phyloP scores from a whole-genome alignment of 441 rosid species.

The Mallotus japonicus region DNA sequence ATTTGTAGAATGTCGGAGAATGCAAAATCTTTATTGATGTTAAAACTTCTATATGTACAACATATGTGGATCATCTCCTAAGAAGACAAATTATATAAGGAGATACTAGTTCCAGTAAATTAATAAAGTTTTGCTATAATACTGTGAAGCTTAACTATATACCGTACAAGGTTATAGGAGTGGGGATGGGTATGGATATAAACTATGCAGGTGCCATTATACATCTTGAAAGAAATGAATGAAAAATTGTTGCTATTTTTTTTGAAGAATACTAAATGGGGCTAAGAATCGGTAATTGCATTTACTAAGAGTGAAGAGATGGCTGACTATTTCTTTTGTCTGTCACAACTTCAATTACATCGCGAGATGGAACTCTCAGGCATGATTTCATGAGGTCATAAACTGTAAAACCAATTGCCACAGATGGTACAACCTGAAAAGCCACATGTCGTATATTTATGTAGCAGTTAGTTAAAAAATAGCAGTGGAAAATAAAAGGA shows the following conservation, averaged over 20 bases:
- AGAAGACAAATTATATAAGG: background rate
- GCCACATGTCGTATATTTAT: no score
- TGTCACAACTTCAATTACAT: conserved; percentile 53
- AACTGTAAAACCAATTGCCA: conserved; percentile 88
- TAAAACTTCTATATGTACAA: background rate
- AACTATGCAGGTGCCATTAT: conserved; percentile 10
- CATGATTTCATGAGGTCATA: conserved; percentile 78
- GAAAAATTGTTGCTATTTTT: conserved; percentile 18
- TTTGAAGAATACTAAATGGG: conserved; percentile 1
- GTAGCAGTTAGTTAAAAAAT: background rate
- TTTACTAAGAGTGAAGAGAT: conserved; percentile 43
- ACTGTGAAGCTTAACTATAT: background rate
- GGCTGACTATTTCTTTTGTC: conserved; percentile 48
- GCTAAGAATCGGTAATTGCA: conserved; percentile 17
- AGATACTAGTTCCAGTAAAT: background rate
- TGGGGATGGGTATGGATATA: no score
- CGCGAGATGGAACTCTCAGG: conserved; percentile 79
- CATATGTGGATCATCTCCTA: background rate
- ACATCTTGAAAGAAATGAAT: conserved; percentile 33
- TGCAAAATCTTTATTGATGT: background rate
- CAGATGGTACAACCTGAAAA: conserved; percentile 83
- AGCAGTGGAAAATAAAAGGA: background rate
- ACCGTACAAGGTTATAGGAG: background rate
- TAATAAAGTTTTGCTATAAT: background rate
- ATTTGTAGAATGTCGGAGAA: background rate